Percentiles rank a stretch among this genome's conserved stretches.
Evolutionary conservation across 163 green algal genomes (phyloP).

Genomic region (Scenedesmus sp.): DNA sequence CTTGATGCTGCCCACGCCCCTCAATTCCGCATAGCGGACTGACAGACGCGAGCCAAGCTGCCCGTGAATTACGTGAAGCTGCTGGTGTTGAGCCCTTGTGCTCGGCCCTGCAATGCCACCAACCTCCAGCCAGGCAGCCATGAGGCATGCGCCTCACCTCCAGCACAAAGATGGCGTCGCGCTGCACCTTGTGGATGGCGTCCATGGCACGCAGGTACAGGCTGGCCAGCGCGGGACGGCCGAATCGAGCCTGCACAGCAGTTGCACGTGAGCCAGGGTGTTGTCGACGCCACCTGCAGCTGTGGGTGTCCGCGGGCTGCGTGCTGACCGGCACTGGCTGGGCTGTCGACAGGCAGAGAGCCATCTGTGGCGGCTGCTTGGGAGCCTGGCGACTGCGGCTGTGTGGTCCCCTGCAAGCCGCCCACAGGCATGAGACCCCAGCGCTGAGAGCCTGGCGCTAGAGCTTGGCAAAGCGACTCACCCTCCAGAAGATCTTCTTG

Average conservation of each 20-base stretch:
- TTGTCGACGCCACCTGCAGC: too few relatives aligned
- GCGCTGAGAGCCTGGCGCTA: too few relatives aligned
- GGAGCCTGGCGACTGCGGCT: too few relatives aligned
- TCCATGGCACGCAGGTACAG: slow-evolving; percentile 48
- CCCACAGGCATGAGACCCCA: neutral
- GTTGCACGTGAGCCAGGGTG: neutral
- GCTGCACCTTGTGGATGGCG: slow-evolving; percentile 48
- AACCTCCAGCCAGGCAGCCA: neutral
- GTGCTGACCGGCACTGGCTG: too few relatives aligned
- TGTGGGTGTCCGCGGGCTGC: too few relatives aligned
- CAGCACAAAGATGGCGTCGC: slow-evolving; percentile 48
- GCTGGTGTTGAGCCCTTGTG: neutral
- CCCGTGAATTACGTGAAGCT: neutral
- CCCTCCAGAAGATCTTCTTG: slow-evolving; percentile 55
- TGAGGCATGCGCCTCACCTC: neutral
- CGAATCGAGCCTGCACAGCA: slow-evolving; percentile 22
- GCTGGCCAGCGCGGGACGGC: slow-evolving; percentile 9
- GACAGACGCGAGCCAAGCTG: too few relatives aligned
- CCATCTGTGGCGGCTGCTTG: too few relatives aligned
- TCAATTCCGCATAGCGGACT: too few relatives aligned
- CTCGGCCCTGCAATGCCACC: neutral
- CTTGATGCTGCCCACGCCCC: neutral
- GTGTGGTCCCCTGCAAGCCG: neutral
- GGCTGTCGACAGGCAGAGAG: too few relatives aligned
- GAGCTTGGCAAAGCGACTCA: too few relatives aligned